phyloP scores from a whole-genome alignment of 208 protist genomes.

The Vickermania ingenoplastis region DNA sequence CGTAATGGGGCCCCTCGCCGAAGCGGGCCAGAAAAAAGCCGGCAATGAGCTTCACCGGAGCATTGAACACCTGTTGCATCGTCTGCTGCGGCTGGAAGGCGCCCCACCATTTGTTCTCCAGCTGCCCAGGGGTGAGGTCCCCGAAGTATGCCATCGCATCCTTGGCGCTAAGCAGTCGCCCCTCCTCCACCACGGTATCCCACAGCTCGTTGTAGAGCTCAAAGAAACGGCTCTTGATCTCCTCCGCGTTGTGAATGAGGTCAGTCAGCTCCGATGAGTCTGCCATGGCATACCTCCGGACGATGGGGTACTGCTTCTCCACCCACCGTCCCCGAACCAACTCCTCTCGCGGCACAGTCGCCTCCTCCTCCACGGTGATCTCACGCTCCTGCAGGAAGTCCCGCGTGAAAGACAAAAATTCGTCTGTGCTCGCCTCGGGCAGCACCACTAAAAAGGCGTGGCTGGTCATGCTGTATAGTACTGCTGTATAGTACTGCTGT shows the following conservation, averaged over 20 bases:
- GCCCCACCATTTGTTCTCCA: conserved; percentile 31
- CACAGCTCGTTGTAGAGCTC: conserved; percentile 46
- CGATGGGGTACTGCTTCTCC: conserved; percentile 55
- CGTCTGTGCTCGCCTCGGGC: conserved; percentile 36
- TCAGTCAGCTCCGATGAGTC: conserved; percentile 17
- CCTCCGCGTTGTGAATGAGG: conserved; percentile 21
- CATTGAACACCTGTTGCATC: conserved; percentile 4
- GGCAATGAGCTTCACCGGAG: conserved; percentile 20
- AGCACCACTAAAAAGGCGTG: conserved; percentile 48
- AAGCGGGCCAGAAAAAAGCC: conserved; percentile 37
- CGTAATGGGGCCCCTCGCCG: conserved; percentile 28
- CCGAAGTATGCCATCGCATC: conserved; percentile 34
- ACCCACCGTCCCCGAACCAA: conserved; percentile 31
- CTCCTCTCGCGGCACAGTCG: conserved; percentile 17
- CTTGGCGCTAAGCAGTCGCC: conserved; percentile 42
- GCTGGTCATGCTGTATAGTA: conserved; percentile 24
- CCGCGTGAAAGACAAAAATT: conserved; percentile 19
- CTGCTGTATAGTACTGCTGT: not conserved
- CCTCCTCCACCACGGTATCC: conserved; percentile 43
- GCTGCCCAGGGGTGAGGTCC: conserved; percentile 14
- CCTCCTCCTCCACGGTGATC: conserved; percentile 36
- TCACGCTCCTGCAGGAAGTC: conserved; percentile 20
- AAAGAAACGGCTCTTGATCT: conserved; percentile 42
- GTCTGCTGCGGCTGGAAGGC: conserved; percentile 3
- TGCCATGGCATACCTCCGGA: conserved; percentile 26